Evolutionary conservation across 345 rosid species (phyloP).

Genomic region (Mallotus nudiflorus): DNA sequence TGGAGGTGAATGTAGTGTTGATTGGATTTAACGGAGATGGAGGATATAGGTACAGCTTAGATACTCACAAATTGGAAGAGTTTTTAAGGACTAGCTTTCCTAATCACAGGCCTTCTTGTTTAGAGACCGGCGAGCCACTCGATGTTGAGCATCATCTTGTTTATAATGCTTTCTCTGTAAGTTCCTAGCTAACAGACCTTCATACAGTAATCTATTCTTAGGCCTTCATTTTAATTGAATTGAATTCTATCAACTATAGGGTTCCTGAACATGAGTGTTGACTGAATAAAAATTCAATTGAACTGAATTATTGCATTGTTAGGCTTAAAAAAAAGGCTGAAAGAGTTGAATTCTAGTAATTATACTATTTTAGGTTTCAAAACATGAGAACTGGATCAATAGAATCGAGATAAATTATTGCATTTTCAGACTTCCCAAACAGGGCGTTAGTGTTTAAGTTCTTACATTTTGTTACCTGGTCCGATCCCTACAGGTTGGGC

Average conservation of each 20-base stretch:
- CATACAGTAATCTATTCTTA: no score
- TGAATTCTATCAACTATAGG: no score
- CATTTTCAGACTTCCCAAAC: no score
- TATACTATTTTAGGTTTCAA: no score
- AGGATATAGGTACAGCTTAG: conserved; percentile 71
- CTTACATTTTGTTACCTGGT: neutral
- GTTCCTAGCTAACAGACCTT: neutral
- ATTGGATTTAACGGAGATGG: conserved; percentile 89
- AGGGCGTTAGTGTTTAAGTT: neutral
- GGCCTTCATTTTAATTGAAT: no score
- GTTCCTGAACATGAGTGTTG: no score
- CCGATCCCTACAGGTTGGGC: conserved; percentile 58
- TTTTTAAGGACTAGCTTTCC: conserved; percentile 73
- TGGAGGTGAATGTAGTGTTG: conserved; percentile 88
- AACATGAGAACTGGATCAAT: no score
- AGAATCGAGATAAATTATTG: no score
- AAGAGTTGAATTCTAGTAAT: no score
- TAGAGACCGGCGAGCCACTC: conserved; percentile 87
- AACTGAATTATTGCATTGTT: no score
- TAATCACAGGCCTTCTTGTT: conserved; percentile 76
- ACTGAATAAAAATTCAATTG: no score
- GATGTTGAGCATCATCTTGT: conserved; percentile 91
- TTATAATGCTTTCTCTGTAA: conserved; percentile 77
- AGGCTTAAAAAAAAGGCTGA: no score
- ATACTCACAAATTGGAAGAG: conserved; percentile 78